Evolutionary conservation across 2,329 filamentous ascomycete genomes (phyloP).

Genomic region (Nakataea oryzae): DNA sequence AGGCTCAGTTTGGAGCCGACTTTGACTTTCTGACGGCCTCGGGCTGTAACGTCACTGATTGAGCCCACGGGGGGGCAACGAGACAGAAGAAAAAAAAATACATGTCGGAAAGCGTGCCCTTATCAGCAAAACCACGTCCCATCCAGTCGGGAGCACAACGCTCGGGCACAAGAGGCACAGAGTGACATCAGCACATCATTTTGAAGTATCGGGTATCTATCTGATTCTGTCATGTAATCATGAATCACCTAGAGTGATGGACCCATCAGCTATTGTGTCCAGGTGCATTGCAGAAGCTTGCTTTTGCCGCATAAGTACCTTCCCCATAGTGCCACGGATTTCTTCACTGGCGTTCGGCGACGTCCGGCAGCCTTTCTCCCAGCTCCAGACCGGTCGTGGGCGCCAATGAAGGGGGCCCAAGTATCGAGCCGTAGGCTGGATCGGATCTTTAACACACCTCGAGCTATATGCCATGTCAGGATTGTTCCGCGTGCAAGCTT

Average conservation of each 20-base stretch:
- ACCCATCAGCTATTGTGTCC: not conserved
- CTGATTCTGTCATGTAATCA: constrained; percentile 12
- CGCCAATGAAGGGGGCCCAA: not conserved
- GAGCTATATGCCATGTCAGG: not conserved
- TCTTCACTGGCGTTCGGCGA: not conserved
- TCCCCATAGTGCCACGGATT: not conserved
- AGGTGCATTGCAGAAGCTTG: not conserved
- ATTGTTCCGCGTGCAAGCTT: not conserved
- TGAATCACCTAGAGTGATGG: not conserved
- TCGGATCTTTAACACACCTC: not conserved
- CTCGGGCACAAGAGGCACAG: too few species aligned
- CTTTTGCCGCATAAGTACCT: not conserved
- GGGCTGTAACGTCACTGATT: constrained; percentile 12
- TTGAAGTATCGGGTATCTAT: constrained; percentile 15
- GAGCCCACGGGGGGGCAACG: not conserved
- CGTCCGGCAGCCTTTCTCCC: not conserved
- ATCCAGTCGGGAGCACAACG: too few species aligned
- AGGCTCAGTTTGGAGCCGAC: constrained; percentile 47
- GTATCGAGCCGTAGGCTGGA: not conserved
- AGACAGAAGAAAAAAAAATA: too few species aligned
- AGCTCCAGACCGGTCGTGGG: not conserved
- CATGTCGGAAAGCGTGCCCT: too few species aligned
- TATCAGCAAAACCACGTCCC: too few species aligned
- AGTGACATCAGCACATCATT: constrained; percentile 6
- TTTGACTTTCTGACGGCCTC: constrained; percentile 49